Evolutionary conservation across 768 basidiomycete species (phyloP), one percentile per base, ranked within the genome.

Genomic region (Daedalea quercina): DNA sequence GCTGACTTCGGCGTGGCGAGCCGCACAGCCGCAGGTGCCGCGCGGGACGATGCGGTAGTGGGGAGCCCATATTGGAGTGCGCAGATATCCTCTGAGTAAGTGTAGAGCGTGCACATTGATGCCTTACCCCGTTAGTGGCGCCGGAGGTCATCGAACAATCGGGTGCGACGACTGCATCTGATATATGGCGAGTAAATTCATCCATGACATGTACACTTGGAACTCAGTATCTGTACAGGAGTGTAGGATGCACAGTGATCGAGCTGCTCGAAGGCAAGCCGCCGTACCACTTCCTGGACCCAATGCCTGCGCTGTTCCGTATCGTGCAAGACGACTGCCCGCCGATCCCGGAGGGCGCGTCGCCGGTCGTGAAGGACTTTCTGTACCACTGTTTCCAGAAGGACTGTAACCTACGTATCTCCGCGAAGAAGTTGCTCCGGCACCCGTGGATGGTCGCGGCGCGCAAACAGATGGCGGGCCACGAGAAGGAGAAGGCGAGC

Each of bases 311-410:
- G 1, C 80, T 99, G 24, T 99, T 96, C 71, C 84, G 96, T 49
- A 98, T 99, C 55, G 96, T 99, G 11, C 94, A 97, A 67, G 96
- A 99, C 64, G 96, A 98, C 66, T 89, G 84, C 62, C 95, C 96
- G 31, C 94, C 92, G 3, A 91, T 99, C 62, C 96, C 96, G 0
- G 94, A 96, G 55, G 92, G 93, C 17, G 90, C 92, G 1, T 93
- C 90, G 9, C 90, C 94, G 0, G 88, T 94, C 55, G 94, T 96
- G 57, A 91, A 95, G 62, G 94, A 98, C 68, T 99, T 99, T 63
- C 75, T 98, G 13, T 89, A 90, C 61, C 93, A 96, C 54, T 98
- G 96, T 64, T 99, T 99, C 69, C 95, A 98, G 74, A 98, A 98
- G 70, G 95, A 98, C 64, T 84, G 84, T 57, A 95, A 97, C 69